Evolutionary conservation across 495 filamentous ascomycete species (phyloP).

Genomic region (Tuber umbilicatum): DNA sequence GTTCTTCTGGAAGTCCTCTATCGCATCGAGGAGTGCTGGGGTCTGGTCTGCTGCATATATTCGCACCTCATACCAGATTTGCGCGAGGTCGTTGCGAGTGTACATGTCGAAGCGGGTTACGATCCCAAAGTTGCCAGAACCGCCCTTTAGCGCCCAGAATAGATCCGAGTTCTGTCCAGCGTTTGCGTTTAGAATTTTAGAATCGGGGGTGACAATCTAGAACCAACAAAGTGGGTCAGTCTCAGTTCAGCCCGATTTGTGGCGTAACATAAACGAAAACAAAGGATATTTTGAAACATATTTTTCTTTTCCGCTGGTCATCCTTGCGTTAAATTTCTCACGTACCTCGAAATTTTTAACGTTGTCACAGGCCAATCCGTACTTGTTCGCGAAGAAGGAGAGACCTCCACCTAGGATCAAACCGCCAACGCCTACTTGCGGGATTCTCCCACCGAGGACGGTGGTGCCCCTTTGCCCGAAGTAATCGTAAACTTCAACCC

Average conservation of each 20-base stretch:
- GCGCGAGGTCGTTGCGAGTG: conserved; percentile 7
- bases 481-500: conserved; percentile 29
- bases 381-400: conserved; percentile 46
- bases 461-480: conserved; percentile 9
- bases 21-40: conserved; percentile 20
- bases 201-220: conserved; percentile 47
- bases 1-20: conserved; percentile 27
- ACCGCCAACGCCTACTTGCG: conserved; percentile 54
- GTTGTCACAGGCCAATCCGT: conserved; percentile 49
- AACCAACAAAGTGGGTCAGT: background rate
- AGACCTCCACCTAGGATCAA: conserved; percentile 54
- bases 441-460: conserved; percentile 49
- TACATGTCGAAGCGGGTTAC: conserved; percentile 33
- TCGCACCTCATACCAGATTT: conserved; percentile 32
- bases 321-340: background rate
- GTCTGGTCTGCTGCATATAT: conserved; percentile 21
- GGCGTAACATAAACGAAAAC: background rate
- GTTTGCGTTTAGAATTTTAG: conserved; percentile 49
- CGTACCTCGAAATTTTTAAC: conserved; percentile 50
- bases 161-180: conserved; percentile 46
- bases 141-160: conserved; percentile 52
- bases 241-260: conserved; percentile 1
- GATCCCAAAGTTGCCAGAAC: conserved; percentile 49
- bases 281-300: background rate
- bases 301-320: background rate